Conservation (phyloP, 768 basidiomycete genomes). For the Boletus coccyginus region DNA sequence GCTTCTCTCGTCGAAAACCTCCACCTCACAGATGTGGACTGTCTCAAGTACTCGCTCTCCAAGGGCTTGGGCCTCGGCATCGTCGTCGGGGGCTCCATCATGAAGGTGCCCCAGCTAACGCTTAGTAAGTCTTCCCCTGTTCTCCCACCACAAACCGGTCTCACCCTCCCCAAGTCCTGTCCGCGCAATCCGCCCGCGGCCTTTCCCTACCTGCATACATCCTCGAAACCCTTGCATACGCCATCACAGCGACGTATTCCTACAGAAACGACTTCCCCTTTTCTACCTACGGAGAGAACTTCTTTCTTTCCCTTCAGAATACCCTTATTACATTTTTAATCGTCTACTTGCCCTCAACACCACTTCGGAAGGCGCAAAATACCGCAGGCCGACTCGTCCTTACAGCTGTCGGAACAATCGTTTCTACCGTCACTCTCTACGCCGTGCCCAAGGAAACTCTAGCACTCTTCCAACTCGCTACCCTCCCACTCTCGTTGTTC, state of each 20-base stretch:
- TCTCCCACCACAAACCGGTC: neutral
- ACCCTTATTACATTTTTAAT: slow-evolving; percentile 86
- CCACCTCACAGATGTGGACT: slow-evolving; percentile 70
- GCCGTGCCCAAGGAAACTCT: slow-evolving; percentile 49
- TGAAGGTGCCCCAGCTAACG: slow-evolving; percentile 94
- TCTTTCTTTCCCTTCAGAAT: slow-evolving; percentile 91
- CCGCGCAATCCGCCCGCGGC: slow-evolving; percentile 76
- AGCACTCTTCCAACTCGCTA: slow-evolving; percentile 73
- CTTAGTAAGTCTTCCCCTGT: slow-evolving; percentile 52
- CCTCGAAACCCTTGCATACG: slow-evolving; percentile 89
- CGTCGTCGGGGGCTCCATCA: slow-evolving; percentile 87
- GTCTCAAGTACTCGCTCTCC: slow-evolving; percentile 88
- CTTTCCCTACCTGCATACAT: slow-evolving; percentile 84
- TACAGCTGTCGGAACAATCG: slow-evolving; percentile 33
- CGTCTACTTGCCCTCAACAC: slow-evolving; percentile 52
- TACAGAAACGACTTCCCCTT: slow-evolving; percentile 86
- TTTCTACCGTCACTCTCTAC: slow-evolving; percentile 42
- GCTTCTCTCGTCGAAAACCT: slow-evolving; percentile 84
- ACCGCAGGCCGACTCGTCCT: slow-evolving; percentile 30
- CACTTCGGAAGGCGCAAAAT: slow-evolving; percentile 26
- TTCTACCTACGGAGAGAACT: slow-evolving; percentile 96
- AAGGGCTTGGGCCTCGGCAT: slow-evolving; percentile 93
- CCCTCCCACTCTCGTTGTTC: slow-evolving; percentile 87
- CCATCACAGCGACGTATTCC: slow-evolving; percentile 87
- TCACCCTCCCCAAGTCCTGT: slow-evolving; percentile 49